These are phyloP conservation scores for Podila epicladia DNA, from an alignment of 192 early-diverging fungal species.

Conservation along the genomic window DNA sequence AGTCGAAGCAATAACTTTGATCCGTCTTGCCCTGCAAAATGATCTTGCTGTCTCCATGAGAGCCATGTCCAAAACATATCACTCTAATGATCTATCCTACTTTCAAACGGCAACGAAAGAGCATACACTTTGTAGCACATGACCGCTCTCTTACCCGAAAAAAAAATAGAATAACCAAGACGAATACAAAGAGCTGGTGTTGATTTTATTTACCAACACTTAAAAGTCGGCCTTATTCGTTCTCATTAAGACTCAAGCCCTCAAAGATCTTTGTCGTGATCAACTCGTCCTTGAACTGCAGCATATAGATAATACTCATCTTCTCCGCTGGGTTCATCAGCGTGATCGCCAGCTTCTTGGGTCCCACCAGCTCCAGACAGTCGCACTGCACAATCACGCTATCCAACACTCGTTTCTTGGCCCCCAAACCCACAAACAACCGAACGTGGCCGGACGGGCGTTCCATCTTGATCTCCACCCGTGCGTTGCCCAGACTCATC, in stretches of 20 bases:
- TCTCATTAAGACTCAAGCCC: slow-evolving; percentile 49
- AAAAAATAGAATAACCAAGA: no score
- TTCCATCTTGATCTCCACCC: slow-evolving; percentile 61
- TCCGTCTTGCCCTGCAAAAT: no score
- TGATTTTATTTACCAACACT: not conserved
- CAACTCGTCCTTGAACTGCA: slow-evolving; percentile 65
- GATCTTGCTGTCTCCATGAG: no score
- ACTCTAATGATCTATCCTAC: no score
- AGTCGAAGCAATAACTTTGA: no score
- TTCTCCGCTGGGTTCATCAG: slow-evolving; percentile 54
- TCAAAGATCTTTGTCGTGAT: slow-evolving; percentile 59
- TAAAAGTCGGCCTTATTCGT: slow-evolving; percentile 5
- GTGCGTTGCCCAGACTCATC: slow-evolving; percentile 54
- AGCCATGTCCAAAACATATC: no score
- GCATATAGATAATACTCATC: slow-evolving; percentile 62
- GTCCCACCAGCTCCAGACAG: slow-evolving; percentile 56
- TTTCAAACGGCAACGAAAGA: no score
- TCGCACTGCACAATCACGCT: slow-evolving; percentile 58
- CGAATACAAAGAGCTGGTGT: no score
- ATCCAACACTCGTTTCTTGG: slow-evolving; percentile 53
- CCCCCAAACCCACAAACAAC: slow-evolving; percentile 55
- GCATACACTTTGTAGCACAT: no score
- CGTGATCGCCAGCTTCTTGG: slow-evolving; percentile 59
- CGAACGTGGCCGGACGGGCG: slow-evolving; percentile 57
- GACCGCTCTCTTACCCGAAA: no score